Conservation (phyloP, 1,139 yeast species). For the Taphrina pruni region DNA sequence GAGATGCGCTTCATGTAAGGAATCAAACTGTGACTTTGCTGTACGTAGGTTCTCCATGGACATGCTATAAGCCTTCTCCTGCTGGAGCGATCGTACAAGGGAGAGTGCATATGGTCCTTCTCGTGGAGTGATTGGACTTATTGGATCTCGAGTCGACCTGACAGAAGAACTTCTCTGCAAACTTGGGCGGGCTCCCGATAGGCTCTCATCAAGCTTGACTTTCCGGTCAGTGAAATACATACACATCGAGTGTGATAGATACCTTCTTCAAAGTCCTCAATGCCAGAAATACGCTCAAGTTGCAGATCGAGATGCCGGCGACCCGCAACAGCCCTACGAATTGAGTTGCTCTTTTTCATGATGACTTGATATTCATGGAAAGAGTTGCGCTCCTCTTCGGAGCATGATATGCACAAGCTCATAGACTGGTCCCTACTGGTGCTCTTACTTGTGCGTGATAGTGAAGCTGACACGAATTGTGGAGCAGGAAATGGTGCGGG, state of each 20-base stretch:
- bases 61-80: constrained; percentile 13
- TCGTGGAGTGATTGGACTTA: background rate
- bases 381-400: no score
- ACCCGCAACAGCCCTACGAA: background rate
- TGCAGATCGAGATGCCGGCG: constrained; percentile 11
- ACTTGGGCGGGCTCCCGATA: background rate
- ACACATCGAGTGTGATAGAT: background rate
- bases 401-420: no score
- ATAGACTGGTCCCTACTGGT: no score
- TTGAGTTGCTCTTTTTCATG: constrained; percentile 25
- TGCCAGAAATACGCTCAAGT: background rate
- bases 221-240: background rate
- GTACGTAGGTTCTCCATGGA: constrained; percentile 17
- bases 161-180: constrained; percentile 7
- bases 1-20: constrained; percentile 5
- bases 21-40: background rate
- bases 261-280: constrained; percentile 34
- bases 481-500: constrained; percentile 4
- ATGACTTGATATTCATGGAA: no score
- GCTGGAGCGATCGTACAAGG: constrained; percentile 5
- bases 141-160: constrained; percentile 4
- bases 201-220: constrained; percentile 3
- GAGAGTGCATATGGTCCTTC: constrained; percentile 9
- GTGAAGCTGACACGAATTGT: constrained; percentile 9
- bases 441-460: no score